Percentiles rank a stretch among this genome's conserved stretches.
These are phyloP conservation scores for Rhododendron williamsianum DNA, from an alignment of 148 eudicot species.

Conservation along the genomic window DNA sequence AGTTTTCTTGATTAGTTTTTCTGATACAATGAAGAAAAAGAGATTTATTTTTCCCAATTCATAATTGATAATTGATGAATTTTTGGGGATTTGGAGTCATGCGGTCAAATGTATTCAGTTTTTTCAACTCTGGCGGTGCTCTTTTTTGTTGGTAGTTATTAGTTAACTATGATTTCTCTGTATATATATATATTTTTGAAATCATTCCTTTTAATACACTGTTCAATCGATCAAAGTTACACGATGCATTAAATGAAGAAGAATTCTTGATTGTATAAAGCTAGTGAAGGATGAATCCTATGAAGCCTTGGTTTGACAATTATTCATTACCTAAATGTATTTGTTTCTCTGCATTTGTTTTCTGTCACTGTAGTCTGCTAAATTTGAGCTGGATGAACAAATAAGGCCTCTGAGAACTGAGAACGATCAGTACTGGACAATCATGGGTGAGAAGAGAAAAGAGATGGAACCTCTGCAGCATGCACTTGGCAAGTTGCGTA, in stretches of 20 bases:
- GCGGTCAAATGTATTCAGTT: neutral
- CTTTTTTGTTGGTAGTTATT: neutral
- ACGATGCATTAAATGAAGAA: neutral
- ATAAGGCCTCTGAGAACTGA: conserved; percentile 42
- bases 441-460: conserved; percentile 65
- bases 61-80: neutral
- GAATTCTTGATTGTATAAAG: neutral
- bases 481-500: conserved; percentile 73
- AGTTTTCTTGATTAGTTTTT: neutral
- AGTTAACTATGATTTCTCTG: neutral
- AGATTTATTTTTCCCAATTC: neutral
- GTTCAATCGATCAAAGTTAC: neutral
- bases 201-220: neutral
- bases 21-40: neutral
- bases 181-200: too few relatives aligned
- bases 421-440: conserved; percentile 38
- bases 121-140: neutral
- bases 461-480: conserved; percentile 81
- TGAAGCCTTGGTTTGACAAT: neutral
- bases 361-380: conserved; percentile 40
- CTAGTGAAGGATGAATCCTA: neutral
- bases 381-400: conserved; percentile 36
- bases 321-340: neutral
- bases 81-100: neutral
- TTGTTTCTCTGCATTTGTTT: neutral